These are phyloP conservation scores for Luffa acutangula DNA, from an alignment of 306 rosid genomes.

Conservation along the genomic window DNA sequence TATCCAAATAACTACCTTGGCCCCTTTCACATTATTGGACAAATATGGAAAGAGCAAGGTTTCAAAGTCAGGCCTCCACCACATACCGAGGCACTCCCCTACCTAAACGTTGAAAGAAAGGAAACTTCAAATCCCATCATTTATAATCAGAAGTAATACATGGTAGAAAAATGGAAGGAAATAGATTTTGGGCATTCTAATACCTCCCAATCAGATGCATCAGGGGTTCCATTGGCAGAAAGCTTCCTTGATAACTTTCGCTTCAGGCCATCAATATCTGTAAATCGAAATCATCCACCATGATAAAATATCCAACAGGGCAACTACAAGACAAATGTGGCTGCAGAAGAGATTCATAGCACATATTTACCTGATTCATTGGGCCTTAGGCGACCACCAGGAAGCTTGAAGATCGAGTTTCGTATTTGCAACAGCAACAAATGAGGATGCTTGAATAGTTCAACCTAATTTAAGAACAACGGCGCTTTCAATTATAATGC, in stretches of 20 bases:
- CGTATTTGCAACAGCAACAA: conserved; percentile 62
- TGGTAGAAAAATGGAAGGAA: background rate
- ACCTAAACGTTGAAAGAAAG: conserved; percentile 34
- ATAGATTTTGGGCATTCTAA: background rate
- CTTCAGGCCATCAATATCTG: conserved; percentile 68
- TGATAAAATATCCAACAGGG: background rate
- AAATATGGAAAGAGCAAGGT: conserved; percentile 48
- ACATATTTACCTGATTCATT: conserved; percentile 64
- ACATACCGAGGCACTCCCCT: conserved; percentile 75
- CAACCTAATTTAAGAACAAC: conserved; percentile 48
- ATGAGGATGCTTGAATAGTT: conserved; percentile 90
- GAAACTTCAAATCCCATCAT: background rate
- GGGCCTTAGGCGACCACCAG: conserved; percentile 84
- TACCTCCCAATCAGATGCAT: conserved; percentile 84
- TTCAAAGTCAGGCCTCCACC: conserved; percentile 82
- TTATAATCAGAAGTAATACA: background rate
- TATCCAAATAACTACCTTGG: conserved; percentile 44
- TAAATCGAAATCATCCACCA: conserved; percentile 7
- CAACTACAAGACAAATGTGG: background rate
- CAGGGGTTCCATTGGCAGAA: conserved; percentile 32
- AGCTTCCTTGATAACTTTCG: conserved; percentile 73
- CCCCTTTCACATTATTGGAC: conserved; percentile 39
- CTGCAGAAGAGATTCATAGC: background rate
- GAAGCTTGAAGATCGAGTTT: conserved; percentile 68
- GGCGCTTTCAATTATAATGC: background rate